Base-by-base conservation (phyloP, 805 yeast species). In the Candida nitratophila region DNA sequence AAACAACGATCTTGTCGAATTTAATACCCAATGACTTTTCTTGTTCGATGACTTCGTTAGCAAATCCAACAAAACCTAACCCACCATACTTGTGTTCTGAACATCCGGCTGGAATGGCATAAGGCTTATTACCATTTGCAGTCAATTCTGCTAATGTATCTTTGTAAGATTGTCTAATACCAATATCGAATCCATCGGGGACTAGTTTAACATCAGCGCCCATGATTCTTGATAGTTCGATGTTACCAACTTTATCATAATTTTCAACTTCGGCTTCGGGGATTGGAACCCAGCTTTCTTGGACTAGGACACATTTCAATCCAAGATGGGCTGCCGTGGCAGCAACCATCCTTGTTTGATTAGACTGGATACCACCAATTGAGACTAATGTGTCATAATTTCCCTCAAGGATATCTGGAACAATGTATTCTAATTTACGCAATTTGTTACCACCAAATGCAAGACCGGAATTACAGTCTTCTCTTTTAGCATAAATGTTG, bases 91-190 rank as follows among this genome's bases (percentile, higher is more conserved):
- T 58, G 44, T 63, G 67, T 45, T 63, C 67, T 20, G 67, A 63
- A 44, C 66, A 61, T 34, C 66, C 68, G 6, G 68, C 68, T 40
- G 68, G 68, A 46, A 63, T 65, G 15, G 67, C 64, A 39, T 59
- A 63, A 38, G 68, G 68, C 38, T 63, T 63, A 44, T 48, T 54
- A 22, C 68, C 68, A 36, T 57, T 48, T 4, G 44, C 50, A 20
- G 48, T 53, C 15, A 57, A 54, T 9, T 57, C 63, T 11, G 45
- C 46, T 48, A 63, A 42, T 7, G 66, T 58, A 33, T 59, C 61
- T 44, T 61, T 51, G 54, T 63, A 63, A 1, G 66, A 62, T 41
- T 62, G 51, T 51, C 68, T 58, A 41, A 63, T 57, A 37, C 68
- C 68, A 43, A 63, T 63, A 44, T 63, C 68, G 40, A 63, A 63